Conservation (phyloP, 1,284 basidiomycete genomes). For the Ustilago esculenta region DNA sequence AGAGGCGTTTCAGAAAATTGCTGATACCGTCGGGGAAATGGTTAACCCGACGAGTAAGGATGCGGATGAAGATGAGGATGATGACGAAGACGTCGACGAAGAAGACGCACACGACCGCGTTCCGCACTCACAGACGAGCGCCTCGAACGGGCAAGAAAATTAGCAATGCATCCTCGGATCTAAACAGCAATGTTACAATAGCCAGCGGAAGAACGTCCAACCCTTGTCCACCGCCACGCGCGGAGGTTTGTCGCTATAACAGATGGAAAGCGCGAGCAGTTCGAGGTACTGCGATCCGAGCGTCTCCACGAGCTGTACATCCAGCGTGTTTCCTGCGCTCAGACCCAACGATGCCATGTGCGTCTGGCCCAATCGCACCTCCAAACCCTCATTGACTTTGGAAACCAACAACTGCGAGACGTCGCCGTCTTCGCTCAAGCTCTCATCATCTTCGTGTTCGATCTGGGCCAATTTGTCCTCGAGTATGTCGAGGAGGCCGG, state of each 20-base stretch:
- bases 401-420: slow-evolving; percentile 11
- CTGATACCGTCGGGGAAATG: slow-evolving; percentile 3
- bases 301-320: slow-evolving; percentile 38
- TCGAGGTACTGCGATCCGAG: slow-evolving; percentile 18
- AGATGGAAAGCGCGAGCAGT: slow-evolving; percentile 9
- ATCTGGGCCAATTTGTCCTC: slow-evolving; percentile 36
- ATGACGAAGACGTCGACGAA: slow-evolving; percentile 23
- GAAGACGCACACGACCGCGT: no score
- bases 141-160: background rate
- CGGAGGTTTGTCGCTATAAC: background rate
- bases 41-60: slow-evolving; percentile 10
- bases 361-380: slow-evolving; percentile 18
- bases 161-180: background rate
- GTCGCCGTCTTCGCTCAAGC: slow-evolving; percentile 10
- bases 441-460: slow-evolving; percentile 6
- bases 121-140: background rate
- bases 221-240: slow-evolving; percentile 27
- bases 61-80: slow-evolving; percentile 17
- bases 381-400: slow-evolving; percentile 8
- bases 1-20: slow-evolving; percentile 3
- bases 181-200: slow-evolving; percentile 10
- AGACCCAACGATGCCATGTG: slow-evolving; percentile 44
- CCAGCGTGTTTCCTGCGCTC: slow-evolving; percentile 41
- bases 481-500: slow-evolving; percentile 35
- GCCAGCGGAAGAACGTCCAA: slow-evolving; percentile 36